phyloP scores from a whole-genome alignment of 169 alveolate species.

The Babesia divergens region DNA sequence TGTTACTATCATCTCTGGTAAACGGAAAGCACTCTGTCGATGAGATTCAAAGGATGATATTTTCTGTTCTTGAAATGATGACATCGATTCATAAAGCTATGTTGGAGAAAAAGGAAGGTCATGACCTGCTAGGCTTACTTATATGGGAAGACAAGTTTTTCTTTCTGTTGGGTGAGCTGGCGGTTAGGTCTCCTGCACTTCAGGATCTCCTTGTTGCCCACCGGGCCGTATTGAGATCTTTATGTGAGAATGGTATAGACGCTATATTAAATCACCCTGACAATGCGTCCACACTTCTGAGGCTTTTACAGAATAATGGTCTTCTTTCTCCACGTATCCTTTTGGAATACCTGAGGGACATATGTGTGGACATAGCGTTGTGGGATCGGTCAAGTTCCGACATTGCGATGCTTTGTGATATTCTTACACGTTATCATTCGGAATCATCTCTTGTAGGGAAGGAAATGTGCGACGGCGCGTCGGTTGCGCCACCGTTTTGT shows the following conservation, averaged over 20 bases:
- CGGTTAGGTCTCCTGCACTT: neutral
- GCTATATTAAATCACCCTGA: neutral
- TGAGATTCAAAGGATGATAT: neutral
- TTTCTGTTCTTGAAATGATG: neutral
- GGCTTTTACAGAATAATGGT: neutral
- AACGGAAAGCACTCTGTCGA: conserved; percentile 6
- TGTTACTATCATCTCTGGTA: neutral
- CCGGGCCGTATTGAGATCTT: neutral
- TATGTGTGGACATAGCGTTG: too few species aligned
- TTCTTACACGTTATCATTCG: neutral
- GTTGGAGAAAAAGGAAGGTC: neutral
- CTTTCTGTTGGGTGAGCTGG: neutral
- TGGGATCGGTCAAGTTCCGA: conserved; percentile 3
- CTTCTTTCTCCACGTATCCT: neutral
- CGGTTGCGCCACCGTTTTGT: too few species aligned
- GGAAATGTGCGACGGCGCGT: too few species aligned
- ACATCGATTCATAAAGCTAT: neutral
- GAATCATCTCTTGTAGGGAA: too few species aligned
- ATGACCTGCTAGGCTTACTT: neutral
- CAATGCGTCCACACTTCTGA: neutral
- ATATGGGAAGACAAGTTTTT: conserved; percentile 4
- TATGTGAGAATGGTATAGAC: neutral
- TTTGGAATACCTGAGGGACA: neutral
- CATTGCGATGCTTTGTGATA: conserved; percentile 39
- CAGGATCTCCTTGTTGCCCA: neutral